Percentiles rank a stretch among this genome's conserved stretches.
Conservation (phyloP, 352 stramenopile genomes). For the Phytophthora macrochlamydospora region DNA sequence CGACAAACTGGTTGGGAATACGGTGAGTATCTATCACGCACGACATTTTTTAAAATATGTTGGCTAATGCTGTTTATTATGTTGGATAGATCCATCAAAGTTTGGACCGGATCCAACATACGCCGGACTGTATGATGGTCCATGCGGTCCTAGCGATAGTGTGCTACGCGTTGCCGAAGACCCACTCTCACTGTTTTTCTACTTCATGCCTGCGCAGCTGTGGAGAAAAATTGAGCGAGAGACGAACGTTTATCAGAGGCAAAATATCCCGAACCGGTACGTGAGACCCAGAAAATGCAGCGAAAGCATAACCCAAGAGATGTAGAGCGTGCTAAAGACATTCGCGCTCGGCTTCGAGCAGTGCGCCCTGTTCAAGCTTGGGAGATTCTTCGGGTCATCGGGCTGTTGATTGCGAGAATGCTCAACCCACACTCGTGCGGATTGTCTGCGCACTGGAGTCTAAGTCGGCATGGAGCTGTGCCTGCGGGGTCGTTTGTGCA, state of each 20-base stretch:
- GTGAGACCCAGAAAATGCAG: background rate
- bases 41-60: background rate
- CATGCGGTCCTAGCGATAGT: background rate
- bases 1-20: background rate
- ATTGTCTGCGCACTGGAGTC: background rate
- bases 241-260: background rate
- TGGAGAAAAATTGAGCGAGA: background rate
- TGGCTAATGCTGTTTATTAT: background rate
- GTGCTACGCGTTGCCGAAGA: background rate
- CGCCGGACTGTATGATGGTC: background rate
- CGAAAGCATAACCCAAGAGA: background rate
- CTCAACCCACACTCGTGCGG: background rate
- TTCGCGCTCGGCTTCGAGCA: background rate
- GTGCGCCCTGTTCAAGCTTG: background rate
- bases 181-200: background rate
- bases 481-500: slow-evolving; percentile 2
- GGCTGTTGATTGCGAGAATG: slow-evolving; percentile 2
- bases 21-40: background rate
- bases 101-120: background rate
- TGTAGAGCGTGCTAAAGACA: background rate
- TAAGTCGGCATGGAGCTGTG: background rate
- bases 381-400: background rate
- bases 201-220: background rate
- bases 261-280: background rate
- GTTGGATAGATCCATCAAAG: background rate